These are phyloP conservation scores for Hypoxylon sp. DNA, from an alignment of 2,329 filamentous ascomycete genomes.

Conservation along the genomic window DNA sequence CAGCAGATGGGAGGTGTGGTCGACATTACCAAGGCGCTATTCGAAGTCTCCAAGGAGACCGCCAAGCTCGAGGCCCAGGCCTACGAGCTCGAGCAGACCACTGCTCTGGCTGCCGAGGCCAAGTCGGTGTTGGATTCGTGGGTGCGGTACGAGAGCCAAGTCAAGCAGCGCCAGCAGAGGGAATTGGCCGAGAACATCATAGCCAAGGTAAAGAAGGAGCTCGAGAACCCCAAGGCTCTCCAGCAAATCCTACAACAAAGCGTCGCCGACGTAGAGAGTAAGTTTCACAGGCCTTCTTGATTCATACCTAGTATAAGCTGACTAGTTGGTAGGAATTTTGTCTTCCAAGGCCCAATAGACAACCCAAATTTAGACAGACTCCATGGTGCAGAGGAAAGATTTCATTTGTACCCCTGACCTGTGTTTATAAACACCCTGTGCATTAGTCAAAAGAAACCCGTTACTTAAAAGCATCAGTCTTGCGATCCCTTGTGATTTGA, in stretches of 20 bases:
- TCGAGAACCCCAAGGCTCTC: slow-evolving; percentile 96
- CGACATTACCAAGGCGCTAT: slow-evolving; percentile 96
- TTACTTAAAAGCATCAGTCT: slow-evolving; percentile 31
- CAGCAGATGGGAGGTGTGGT: slow-evolving; percentile 95
- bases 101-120: slow-evolving; percentile 90
- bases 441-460: slow-evolving; percentile 67
- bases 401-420: slow-evolving; percentile 67
- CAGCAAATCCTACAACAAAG: slow-evolving; percentile 99
- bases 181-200: slow-evolving; percentile 95
- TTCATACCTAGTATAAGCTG: slow-evolving; percentile 51
- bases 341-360: slow-evolving; percentile 75
- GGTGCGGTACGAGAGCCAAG: slow-evolving; percentile 98
- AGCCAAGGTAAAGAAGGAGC: slow-evolving; percentile 98
- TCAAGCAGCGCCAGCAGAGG: slow-evolving; percentile 98
- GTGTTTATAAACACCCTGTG: slow-evolving; percentile 73
- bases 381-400: slow-evolving; percentile 55
- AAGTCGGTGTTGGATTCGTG: slow-evolving; percentile 97
- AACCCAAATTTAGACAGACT: slow-evolving; percentile 53
- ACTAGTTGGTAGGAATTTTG: slow-evolving; percentile 68
- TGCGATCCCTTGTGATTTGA: slow-evolving; percentile 18
- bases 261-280: slow-evolving; percentile 96
- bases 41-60: slow-evolving; percentile 99
- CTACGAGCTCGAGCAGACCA: slow-evolving; percentile 97
- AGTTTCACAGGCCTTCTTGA: slow-evolving; percentile 45
- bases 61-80: slow-evolving; percentile 95